Conservation (phyloP, 176 grass and related monocot genomes). For the Ensete glaucum region DNA sequence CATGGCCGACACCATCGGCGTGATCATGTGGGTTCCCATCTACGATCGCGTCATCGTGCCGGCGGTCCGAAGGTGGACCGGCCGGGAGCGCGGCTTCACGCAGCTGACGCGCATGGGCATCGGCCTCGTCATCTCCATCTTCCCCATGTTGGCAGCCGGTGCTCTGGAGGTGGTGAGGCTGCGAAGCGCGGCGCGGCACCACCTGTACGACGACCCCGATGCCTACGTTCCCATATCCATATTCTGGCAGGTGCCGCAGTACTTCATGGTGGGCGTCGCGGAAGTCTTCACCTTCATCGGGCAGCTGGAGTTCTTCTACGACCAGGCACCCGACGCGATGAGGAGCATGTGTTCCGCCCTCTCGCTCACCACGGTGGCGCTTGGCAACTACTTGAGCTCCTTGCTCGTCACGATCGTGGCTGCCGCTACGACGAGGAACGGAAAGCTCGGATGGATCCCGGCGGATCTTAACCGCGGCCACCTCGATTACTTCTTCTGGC, state of each 20-base stretch:
- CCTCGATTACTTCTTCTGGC: constrained; percentile 11
- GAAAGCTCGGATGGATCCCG: constrained; percentile 1
- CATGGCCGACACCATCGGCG: not conserved
- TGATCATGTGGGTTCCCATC: not conserved
- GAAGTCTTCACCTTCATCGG: constrained; percentile 11
- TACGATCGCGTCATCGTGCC: not conserved
- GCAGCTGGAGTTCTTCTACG: constrained; percentile 8
- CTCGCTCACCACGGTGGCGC: not conserved
- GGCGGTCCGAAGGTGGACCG: not conserved
- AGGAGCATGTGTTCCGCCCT: not conserved
- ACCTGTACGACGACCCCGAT: not conserved
- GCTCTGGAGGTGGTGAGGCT: not conserved
- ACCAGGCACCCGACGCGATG: constrained; percentile 5
- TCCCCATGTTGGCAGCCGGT: not conserved
- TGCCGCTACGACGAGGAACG: not conserved
- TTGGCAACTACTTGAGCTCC: constrained; percentile 5
- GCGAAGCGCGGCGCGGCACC: not conserved
- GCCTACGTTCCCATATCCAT: not conserved
- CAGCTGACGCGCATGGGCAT: constrained; percentile 8
- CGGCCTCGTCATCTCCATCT: not conserved
- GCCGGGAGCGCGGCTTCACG: not conserved
- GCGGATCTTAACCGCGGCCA: not conserved
- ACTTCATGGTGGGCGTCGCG: not conserved
- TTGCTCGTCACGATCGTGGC: not conserved
- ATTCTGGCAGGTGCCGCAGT: constrained; percentile 7